Evolutionary conservation across 805 yeast species (phyloP).

Genomic region (Kazachstania martiniae): DNA sequence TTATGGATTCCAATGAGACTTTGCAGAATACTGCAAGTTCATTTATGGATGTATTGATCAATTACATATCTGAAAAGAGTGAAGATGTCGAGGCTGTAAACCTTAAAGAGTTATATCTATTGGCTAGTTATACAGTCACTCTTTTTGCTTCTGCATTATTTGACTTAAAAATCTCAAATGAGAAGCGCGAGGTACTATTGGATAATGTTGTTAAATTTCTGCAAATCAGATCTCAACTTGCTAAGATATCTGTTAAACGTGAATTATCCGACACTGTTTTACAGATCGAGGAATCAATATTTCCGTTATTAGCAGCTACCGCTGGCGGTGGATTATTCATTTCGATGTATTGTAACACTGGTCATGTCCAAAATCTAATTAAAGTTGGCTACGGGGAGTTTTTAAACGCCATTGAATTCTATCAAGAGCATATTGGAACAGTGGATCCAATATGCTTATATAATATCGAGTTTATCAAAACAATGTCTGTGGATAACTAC

Average conservation of each 20-base stretch:
- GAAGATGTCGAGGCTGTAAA: slow-evolving; percentile 8
- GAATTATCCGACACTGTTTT: slow-evolving; percentile 14
- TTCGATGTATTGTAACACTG: slow-evolving; percentile 34
- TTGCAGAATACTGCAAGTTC: slow-evolving; percentile 27
- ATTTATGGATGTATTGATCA: slow-evolving; percentile 22
- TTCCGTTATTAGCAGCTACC: slow-evolving; percentile 26
- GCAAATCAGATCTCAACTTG: slow-evolving; percentile 26
- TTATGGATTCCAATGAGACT: slow-evolving; percentile 27
- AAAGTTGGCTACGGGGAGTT: slow-evolving; percentile 6
- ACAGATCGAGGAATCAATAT: slow-evolving; percentile 16
- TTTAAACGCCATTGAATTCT: slow-evolving; percentile 7
- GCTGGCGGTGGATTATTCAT: slow-evolving; percentile 41
- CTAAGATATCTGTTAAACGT: slow-evolving; percentile 14
- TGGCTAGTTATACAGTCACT: slow-evolving; percentile 27
- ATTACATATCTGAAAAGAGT: slow-evolving; percentile 10
- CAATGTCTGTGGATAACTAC: slow-evolving; percentile 41
- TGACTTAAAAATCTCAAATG: slow-evolving; percentile 19
- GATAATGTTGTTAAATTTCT: slow-evolving; percentile 30
- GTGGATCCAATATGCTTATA: slow-evolving; percentile 10
- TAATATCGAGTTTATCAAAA: slow-evolving; percentile 30
- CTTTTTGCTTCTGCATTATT: slow-evolving; percentile 26
- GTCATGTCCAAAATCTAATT: slow-evolving; percentile 7
- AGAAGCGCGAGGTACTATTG: slow-evolving; percentile 26
- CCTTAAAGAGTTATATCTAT: slow-evolving; percentile 7
- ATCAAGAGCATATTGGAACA: slow-evolving; percentile 17